phyloP scores from a whole-genome alignment of 73 alveolate genomes.

The Stentor coeruleus region DNA sequence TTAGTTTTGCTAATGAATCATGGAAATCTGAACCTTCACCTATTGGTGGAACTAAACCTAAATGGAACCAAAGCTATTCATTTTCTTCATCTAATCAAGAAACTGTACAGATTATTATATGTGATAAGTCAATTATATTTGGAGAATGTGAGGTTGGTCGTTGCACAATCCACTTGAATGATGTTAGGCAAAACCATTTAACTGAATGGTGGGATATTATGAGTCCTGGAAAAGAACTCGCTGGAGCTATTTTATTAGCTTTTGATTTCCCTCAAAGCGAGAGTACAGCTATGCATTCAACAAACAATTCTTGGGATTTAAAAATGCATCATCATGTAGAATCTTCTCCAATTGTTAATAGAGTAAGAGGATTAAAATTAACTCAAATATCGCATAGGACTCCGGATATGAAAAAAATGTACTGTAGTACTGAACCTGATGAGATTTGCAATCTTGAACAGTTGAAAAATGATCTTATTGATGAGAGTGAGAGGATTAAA shows the following conservation, averaged over 20 bases:
- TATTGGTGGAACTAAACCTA: neutral
- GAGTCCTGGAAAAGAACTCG: neutral
- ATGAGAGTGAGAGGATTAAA: neutral
- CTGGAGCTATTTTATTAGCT: neutral
- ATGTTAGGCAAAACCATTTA: neutral
- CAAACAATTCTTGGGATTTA: conserved; percentile 10
- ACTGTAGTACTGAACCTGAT: conserved; percentile 14
- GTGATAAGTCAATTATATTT: neutral
- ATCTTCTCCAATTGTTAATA: neutral
- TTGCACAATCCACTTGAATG: neutral
- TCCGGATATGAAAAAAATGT: neutral
- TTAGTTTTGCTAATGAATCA: neutral
- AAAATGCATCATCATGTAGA: neutral
- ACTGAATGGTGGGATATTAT: neutral
- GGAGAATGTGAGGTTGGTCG: neutral
- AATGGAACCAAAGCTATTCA: neutral
- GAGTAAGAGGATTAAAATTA: neutral
- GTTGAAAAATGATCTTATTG: neutral
- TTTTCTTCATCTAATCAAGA: neutral
- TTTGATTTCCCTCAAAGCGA: conserved; percentile 16
- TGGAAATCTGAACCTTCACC: neutral
- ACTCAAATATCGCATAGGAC: neutral
- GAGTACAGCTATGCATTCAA: neutral
- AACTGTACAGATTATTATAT: neutral
- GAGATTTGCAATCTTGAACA: neutral